phyloP scores from a whole-genome alignment of 2,329 filamentous ascomycete genomes.

The Capronia americana region DNA sequence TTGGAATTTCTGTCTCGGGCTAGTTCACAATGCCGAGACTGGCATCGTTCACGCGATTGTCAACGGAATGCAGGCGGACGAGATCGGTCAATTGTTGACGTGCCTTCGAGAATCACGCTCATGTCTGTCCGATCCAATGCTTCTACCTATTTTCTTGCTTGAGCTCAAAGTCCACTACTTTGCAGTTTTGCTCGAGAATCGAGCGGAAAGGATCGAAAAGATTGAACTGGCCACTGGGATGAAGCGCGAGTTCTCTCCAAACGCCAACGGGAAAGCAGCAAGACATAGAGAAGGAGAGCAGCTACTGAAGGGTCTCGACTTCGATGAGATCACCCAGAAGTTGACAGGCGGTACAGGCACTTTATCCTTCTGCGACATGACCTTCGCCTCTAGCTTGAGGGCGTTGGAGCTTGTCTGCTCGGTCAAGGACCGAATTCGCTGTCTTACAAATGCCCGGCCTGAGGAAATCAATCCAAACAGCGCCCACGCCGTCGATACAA shows the following conservation, averaged over 20 bases:
- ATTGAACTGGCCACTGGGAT: slow-evolving; percentile 32
- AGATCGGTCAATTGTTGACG: slow-evolving; percentile 17
- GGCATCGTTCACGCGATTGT: slow-evolving; percentile 15
- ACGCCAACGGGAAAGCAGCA: slow-evolving; percentile 8
- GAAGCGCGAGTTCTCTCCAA: slow-evolving; percentile 25
- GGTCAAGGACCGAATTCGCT: slow-evolving; percentile 1
- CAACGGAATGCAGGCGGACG: slow-evolving; percentile 26
- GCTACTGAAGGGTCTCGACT: slow-evolving; percentile 24
- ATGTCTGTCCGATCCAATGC: slow-evolving; percentile 20
- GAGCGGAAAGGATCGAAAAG: slow-evolving; percentile 26
- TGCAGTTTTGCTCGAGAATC: slow-evolving; percentile 27
- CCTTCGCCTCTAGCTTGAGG: slow-evolving; percentile 23
- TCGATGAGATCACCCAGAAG: slow-evolving; percentile 31
- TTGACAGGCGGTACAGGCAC: slow-evolving; percentile 31
- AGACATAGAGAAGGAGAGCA: slow-evolving; percentile 17
- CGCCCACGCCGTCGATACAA: slow-evolving; percentile 1
- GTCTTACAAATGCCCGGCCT: neutral
- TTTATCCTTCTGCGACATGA: slow-evolving; percentile 29
- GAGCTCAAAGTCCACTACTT: slow-evolving; percentile 32
- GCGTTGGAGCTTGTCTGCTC: slow-evolving; percentile 23
- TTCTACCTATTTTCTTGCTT: slow-evolving; percentile 27
- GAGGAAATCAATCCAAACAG: neutral
- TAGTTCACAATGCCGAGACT: slow-evolving; percentile 20
- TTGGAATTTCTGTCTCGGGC: slow-evolving; percentile 31
- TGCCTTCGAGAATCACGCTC: slow-evolving; percentile 20